Evolutionary conservation across 2,329 filamentous ascomycete species (phyloP), one percentile per base, ranked within the genome.

Genomic region (Curvularia hawaiiensis): DNA sequence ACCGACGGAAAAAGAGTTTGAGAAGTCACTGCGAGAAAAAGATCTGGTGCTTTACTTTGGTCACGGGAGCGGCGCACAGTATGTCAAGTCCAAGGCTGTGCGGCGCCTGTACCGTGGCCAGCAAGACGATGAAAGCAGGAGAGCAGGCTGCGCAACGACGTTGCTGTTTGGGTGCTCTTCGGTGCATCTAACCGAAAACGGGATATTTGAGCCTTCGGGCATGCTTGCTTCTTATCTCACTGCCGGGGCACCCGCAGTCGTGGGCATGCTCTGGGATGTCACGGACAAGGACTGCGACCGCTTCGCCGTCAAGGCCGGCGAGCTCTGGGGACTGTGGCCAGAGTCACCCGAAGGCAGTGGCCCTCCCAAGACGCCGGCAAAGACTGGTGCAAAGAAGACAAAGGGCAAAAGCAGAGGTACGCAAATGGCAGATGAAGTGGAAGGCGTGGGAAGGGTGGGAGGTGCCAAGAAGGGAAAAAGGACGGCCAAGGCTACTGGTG

Each of bases 281-380:
- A 99, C 95, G 10, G 95, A 99, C 75, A 91, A 91, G 69, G 95
- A 99, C 75, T 97, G 97, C 74, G 96, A 99, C 79, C 90, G 93
- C 18, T 96, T 97, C 75, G 90, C 93, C 0, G 87, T 89, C 33
- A 83, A 84, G 26, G 81, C 90, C 3, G 90, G 97, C 73, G 90
- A 95, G 72, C 84, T 89, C 67, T 99, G 95, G 95, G 95, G 95
- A 0, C 75, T 99, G 7, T 80, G 75, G 83, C 83, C 56, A 75
- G 70, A 78, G 80, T 80, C 44, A 76, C 62, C 75, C 48, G 65
- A 66, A 20, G 66, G 69, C 28, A 31, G 30, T 2, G 22, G 40
- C 46, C 67, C 64, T 59, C 63, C 64, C 59, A 70, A 67, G 61
- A 56, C 66, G 38, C 64, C 58, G 46, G 48, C 50, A 2, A 70